phyloP scores from a whole-genome alignment of 257 asterid genomes.

The Galeopsis tetrahit region DNA sequence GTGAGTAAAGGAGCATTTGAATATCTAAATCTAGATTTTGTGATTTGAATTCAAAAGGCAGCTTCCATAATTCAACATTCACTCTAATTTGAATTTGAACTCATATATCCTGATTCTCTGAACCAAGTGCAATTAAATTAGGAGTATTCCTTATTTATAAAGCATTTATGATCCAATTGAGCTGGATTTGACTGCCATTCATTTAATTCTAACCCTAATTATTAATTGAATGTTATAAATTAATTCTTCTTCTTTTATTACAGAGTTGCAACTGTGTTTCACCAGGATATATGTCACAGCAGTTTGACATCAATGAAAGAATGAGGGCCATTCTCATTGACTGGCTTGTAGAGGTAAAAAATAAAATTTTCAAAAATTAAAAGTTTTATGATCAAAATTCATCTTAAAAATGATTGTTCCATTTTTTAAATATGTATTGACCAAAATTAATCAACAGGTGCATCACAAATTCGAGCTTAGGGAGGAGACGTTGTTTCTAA shows the following conservation, averaged over 20 bases:
- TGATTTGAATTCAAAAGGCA: background rate
- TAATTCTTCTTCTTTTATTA: constrained; percentile 1
- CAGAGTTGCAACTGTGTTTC: constrained; percentile 80
- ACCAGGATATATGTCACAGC: constrained; percentile 80
- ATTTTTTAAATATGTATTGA: background rate
- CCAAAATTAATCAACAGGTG: constrained; percentile 52
- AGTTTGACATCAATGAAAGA: constrained; percentile 77
- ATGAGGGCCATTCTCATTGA: constrained; percentile 92
- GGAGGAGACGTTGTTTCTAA: constrained; percentile 80
- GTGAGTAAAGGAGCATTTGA: constrained; percentile 34
- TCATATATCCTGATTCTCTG: background rate
- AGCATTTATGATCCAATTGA: constrained; percentile 16
- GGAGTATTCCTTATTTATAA: background rate
- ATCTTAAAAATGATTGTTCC: background rate
- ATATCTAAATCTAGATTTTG: constrained; percentile 2
- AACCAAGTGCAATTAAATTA: background rate
- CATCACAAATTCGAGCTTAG: constrained; percentile 93
- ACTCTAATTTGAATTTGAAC: constrained; percentile 31
- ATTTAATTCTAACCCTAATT: constrained; percentile 21
- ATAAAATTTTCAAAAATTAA: background rate
- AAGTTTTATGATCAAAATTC: background rate
- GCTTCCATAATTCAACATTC: background rate
- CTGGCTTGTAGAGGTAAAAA: constrained; percentile 87
- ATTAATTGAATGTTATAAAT: background rate
- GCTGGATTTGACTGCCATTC: constrained; percentile 13